These are phyloP conservation scores for Prunus salicina DNA, from an alignment of 306 rosid species.

Conservation along the genomic window DNA sequence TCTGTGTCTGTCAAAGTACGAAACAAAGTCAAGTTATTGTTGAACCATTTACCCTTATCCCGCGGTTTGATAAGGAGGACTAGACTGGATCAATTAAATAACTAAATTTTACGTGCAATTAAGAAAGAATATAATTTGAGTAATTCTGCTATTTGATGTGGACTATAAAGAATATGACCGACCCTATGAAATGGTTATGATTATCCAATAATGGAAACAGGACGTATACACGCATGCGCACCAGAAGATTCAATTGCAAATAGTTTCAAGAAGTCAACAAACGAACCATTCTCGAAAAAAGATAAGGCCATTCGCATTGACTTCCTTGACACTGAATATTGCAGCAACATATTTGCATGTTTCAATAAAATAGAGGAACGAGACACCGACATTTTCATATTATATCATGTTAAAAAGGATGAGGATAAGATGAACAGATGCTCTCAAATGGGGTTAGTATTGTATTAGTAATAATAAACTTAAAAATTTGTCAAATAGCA, in stretches of 20 bases:
- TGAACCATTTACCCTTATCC: neutral
- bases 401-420: neutral
- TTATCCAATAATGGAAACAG: neutral
- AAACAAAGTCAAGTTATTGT: neutral
- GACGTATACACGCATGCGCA: neutral
- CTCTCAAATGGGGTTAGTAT: neutral
- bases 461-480: neutral
- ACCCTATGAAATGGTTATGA: neutral
- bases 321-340: neutral
- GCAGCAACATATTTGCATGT: neutral
- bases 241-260: neutral
- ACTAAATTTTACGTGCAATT: too few relatives aligned
- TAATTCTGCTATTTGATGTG: neutral
- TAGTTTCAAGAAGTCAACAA: neutral
- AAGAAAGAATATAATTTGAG: neutral
- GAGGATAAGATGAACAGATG: neutral
- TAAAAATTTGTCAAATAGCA: neutral
- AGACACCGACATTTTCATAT: neutral
- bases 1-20: slow-evolving; percentile 53
- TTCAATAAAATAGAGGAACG: neutral
- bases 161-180: neutral
- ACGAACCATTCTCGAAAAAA: neutral
- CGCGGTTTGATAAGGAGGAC: too few relatives aligned
- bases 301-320: neutral
- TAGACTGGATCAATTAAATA: too few relatives aligned